Conservation (phyloP, 1,139 yeast genomes). For the Kurtzmaniella quercitrusa region DNA sequence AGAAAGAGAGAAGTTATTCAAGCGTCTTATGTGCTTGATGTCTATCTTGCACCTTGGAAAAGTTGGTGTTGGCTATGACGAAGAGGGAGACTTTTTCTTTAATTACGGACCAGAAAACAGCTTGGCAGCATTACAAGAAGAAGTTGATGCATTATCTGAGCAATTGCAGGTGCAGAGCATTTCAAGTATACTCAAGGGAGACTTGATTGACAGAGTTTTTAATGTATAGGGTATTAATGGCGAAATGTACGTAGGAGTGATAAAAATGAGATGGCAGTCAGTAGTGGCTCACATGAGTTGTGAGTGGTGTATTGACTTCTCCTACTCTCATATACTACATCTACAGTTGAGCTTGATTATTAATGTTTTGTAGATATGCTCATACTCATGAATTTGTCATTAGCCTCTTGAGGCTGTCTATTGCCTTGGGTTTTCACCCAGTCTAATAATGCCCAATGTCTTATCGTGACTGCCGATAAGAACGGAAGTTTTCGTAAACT, state of each 20-base stretch:
- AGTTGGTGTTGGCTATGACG: constrained; percentile 24
- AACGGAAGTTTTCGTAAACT: constrained; percentile 5
- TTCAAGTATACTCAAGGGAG: constrained; percentile 24
- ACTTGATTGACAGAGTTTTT: constrained; percentile 22
- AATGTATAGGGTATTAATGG: background rate
- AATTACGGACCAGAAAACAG: constrained; percentile 13
- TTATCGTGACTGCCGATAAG: no score
- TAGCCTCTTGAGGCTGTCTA: no score
- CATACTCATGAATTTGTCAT: no score
- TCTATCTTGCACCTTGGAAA: constrained; percentile 26
- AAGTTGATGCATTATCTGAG: constrained; percentile 19
- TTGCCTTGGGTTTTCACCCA: no score
- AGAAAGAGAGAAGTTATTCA: constrained; percentile 11
- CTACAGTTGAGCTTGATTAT: no score
- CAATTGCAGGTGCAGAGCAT: constrained; percentile 22
- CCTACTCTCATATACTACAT: no score
- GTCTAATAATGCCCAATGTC: no score
- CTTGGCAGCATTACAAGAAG: constrained; percentile 10
- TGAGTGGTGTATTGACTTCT: no score
- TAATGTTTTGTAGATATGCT: no score
- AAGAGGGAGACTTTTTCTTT: constrained; percentile 19
- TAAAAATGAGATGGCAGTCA: no score
- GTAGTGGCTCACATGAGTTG: background rate
- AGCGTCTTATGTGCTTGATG: constrained; percentile 19
- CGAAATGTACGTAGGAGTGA: no score